phyloP scores from a whole-genome alignment of 1,284 basidiomycete genomes.

The Trichosporon asahii region DNA sequence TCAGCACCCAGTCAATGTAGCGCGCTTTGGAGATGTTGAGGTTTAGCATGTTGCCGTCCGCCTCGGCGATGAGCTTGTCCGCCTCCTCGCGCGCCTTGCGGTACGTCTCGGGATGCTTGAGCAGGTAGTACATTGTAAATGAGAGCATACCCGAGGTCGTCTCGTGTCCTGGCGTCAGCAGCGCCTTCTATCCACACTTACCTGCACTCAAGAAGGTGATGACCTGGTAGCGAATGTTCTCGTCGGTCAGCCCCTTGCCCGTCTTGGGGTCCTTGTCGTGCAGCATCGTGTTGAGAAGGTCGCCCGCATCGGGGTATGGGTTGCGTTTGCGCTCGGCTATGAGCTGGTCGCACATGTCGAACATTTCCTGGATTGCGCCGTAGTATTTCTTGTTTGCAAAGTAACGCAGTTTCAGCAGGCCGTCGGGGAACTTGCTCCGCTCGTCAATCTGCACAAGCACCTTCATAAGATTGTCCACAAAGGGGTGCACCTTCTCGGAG shows the following conservation, averaged over 20 bases:
- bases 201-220: constrained; percentile 59
- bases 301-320: constrained; percentile 37
- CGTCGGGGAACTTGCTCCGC: constrained; percentile 50
- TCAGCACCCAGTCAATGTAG: constrained; percentile 56
- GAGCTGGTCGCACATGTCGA: not conserved
- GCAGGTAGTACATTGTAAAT: constrained; percentile 48
- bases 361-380: constrained; percentile 49
- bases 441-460: constrained; percentile 52
- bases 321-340: not conserved
- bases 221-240: constrained; percentile 55
- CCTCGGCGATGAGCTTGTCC: constrained; percentile 52
- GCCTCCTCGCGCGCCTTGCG: constrained; percentile 59
- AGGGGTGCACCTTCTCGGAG: constrained; percentile 51
- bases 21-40: constrained; percentile 46
- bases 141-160: constrained; percentile 52
- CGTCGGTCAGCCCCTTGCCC: constrained; percentile 53
- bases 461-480: constrained; percentile 50
- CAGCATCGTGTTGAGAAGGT: constrained; percentile 56
- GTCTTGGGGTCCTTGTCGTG: constrained; percentile 55
- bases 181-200: not conserved
- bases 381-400: constrained; percentile 50
- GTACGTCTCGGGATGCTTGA: constrained; percentile 57
- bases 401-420: constrained; percentile 52
- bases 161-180: constrained; percentile 56
- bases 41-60: not conserved